Evolutionary conservation across 495 filamentous ascomycete species (phyloP).

Genomic region (Tuber melanosporum): DNA sequence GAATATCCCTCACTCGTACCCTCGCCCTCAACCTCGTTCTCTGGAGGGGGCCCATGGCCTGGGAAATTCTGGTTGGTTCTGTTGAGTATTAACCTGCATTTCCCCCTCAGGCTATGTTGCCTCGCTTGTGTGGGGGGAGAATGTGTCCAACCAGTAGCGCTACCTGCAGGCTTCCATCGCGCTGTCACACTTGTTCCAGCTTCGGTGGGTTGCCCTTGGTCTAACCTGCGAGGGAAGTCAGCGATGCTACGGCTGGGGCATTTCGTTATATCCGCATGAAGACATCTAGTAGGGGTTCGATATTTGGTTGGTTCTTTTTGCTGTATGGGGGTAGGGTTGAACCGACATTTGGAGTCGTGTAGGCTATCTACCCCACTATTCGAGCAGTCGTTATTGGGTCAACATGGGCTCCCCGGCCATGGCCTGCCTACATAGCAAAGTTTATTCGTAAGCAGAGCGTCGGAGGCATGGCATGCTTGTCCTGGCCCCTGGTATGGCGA

Average conservation of each 20-base stretch:
- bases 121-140: background rate
- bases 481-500: background rate
- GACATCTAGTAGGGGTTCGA: background rate
- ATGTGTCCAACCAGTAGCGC: background rate
- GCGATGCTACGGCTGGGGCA: background rate
- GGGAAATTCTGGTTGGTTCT: background rate
- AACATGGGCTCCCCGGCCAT: background rate
- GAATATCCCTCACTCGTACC: conserved; percentile 1
- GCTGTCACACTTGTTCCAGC: background rate
- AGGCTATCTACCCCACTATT: background rate
- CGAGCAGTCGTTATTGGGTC: background rate
- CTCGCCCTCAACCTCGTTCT: background rate
- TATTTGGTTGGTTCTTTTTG: background rate
- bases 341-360: background rate
- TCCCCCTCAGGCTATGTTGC: background rate
- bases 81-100: background rate
- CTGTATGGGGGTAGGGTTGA: background rate
- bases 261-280: background rate
- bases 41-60: background rate
- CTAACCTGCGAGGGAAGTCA: background rate
- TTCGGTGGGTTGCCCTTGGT: background rate
- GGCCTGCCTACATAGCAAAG: background rate
- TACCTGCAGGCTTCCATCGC: background rate
- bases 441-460: background rate
- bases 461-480: background rate